Evolutionary conservation across 1,284 basidiomycete species (phyloP).

Genomic region (Ganoderma resinaceum): DNA sequence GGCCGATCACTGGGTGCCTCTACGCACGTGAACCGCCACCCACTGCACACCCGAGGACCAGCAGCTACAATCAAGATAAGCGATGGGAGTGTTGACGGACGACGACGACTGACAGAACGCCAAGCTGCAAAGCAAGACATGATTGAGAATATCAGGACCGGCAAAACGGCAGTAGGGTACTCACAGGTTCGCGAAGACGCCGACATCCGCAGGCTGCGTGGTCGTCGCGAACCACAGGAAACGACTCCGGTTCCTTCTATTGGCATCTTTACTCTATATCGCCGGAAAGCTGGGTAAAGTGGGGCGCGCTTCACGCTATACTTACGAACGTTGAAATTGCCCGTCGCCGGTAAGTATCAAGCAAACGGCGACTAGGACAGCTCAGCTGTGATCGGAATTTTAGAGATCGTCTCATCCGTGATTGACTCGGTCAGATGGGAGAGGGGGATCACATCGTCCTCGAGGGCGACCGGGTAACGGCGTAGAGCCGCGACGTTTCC

Average conservation of each 20-base stretch:
- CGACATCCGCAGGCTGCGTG: constrained; percentile 47
- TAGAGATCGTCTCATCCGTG: constrained; percentile 40
- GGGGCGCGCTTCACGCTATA: neutral
- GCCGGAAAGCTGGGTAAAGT: constrained; percentile 33
- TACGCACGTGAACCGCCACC: constrained; percentile 44
- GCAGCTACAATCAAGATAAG: constrained; percentile 22
- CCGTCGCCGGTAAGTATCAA: too few relatives aligned
- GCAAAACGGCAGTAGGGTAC: constrained; percentile 21
- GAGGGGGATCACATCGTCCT: constrained; percentile 49
- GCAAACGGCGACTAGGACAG: constrained; percentile 41
- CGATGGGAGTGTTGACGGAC: neutral
- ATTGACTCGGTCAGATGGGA: constrained; percentile 42
- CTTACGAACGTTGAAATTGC: constrained; percentile 30
- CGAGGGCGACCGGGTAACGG: constrained; percentile 40
- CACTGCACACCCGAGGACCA: constrained; percentile 41
- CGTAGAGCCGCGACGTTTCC: constrained; percentile 49
- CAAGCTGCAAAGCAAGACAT: constrained; percentile 5
- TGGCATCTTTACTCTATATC: constrained; percentile 57
- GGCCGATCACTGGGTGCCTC: neutral
- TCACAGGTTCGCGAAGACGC: constrained; percentile 60
- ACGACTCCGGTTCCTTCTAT: constrained; percentile 62
- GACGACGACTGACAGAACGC: constrained; percentile 19
- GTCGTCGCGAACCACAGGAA: constrained; percentile 40
- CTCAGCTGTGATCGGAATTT: constrained; percentile 46
- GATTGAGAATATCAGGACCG: neutral